Conservation (phyloP, 257 asterid genomes). For the Rhazya stricta region DNA sequence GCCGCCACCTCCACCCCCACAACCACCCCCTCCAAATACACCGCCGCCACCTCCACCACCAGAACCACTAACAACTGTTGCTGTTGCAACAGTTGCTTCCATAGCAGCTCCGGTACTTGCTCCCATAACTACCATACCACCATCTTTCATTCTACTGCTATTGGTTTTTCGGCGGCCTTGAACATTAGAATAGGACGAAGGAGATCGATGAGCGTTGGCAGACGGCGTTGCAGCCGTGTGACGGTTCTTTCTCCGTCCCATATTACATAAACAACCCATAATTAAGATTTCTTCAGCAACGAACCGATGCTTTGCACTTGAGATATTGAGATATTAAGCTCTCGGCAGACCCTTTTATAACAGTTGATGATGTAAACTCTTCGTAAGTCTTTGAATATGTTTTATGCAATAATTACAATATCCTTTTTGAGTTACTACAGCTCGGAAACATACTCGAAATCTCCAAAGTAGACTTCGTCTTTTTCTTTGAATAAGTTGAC, state of each 20-base stretch:
- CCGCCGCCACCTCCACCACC: not conserved
- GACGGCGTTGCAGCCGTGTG: not conserved
- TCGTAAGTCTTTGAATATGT: too few relatives aligned
- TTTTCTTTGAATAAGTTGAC: too few relatives aligned
- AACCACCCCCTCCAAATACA: not conserved
- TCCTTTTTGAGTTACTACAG: too few relatives aligned
- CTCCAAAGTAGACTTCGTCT: too few relatives aligned
- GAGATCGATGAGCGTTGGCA: not conserved
- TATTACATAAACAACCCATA: not conserved
- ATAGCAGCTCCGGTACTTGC: not conserved
- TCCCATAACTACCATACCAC: constrained; percentile 8
- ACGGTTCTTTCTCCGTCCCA: not conserved
- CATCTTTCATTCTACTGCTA: not conserved
- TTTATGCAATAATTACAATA: too few relatives aligned
- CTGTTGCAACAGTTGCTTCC: not conserved
- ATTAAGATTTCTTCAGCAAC: not conserved
- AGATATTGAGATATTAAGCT: not conserved
- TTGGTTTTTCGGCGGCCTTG: not conserved
- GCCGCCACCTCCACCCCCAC: not conserved
- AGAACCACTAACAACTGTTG: not conserved
- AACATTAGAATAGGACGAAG: not conserved
- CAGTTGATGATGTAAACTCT: not conserved
- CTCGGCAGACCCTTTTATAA: not conserved
- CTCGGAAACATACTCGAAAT: too few relatives aligned
- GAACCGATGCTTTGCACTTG: not conserved